phyloP scores from a whole-genome alignment of 352 stramenopile genomes.

The Hyaloperonospora arabidopsidis region DNA sequence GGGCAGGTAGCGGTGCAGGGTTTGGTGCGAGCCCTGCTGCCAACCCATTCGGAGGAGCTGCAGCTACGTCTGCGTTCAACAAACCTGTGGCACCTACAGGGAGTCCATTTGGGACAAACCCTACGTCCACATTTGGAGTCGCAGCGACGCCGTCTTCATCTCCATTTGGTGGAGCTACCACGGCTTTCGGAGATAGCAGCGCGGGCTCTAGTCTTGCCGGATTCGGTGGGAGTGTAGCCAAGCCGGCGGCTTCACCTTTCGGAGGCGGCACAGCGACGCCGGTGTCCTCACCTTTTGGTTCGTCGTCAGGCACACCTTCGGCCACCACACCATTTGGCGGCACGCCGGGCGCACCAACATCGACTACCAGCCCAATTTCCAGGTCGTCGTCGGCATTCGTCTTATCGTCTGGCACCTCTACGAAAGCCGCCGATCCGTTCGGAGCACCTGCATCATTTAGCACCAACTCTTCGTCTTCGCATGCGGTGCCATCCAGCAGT shows the following conservation, averaged over 20 bases:
- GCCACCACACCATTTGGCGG: conserved; percentile 18
- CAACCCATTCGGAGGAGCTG: conserved; percentile 22
- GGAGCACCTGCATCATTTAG: conserved; percentile 11
- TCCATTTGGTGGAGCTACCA: conserved; percentile 19
- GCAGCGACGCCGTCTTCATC: conserved; percentile 15
- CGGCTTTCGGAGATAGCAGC: conserved; percentile 12
- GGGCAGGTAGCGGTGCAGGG: conserved; percentile 8
- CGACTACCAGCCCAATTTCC: conserved; percentile 17
- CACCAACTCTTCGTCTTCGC: conserved; percentile 12
- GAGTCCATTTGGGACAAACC: conserved; percentile 31
- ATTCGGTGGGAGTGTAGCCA: conserved; percentile 5
- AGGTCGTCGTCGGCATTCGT: conserved; percentile 15
- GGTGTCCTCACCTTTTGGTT: conserved; percentile 19
- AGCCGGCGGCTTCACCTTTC: conserved; percentile 20
- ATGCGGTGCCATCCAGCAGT: conserved; percentile 25
- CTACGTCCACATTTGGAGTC: conserved; percentile 24
- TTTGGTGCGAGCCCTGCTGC: conserved; percentile 16
- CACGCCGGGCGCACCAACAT: conserved; percentile 11
- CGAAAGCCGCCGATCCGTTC: conserved; percentile 16
- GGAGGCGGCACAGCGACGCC: conserved; percentile 7
- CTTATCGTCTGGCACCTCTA: conserved; percentile 10
- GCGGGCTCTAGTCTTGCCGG: conserved; percentile 7
- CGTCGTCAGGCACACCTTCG: conserved; percentile 21
- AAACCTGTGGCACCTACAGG: conserved; percentile 16
- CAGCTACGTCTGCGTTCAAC: conserved; percentile 21